Percentiles rank a stretch among this genome's conserved stretches.
Evolutionary conservation across 805 yeast species (phyloP).

Genomic region (Ogataea polymorpha): DNA sequence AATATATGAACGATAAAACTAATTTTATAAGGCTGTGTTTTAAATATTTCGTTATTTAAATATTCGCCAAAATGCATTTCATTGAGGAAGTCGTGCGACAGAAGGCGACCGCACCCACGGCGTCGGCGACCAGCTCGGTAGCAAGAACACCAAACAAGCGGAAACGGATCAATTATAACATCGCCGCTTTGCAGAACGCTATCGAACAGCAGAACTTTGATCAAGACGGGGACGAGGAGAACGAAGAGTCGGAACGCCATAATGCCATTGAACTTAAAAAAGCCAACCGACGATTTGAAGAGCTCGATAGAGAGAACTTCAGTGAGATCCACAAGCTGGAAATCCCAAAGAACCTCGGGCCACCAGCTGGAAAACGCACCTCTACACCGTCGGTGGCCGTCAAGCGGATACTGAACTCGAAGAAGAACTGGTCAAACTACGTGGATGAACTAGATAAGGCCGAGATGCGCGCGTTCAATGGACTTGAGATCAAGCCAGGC

Average conservation of each 20-base stretch:
- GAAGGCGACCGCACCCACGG: background rate
- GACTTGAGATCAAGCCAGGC: conserved; percentile 33
- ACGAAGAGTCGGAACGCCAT: conserved; percentile 26
- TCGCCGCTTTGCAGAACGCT: conserved; percentile 27
- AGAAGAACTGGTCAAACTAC: conserved; percentile 40
- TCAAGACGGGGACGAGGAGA: conserved; percentile 30
- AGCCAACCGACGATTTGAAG: conserved; percentile 38
- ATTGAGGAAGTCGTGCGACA: conserved; percentile 10
- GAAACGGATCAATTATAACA: conserved; percentile 34
- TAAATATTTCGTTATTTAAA: background rate
- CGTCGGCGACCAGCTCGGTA: conserved; percentile 6
- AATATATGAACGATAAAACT: too few relatives aligned
- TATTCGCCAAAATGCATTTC: conserved; percentile 4
- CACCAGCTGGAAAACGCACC: conserved; percentile 16
- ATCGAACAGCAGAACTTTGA: conserved; percentile 30
- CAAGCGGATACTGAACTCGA: conserved; percentile 37
- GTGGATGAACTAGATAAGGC: conserved; percentile 40
- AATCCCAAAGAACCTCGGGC: conserved; percentile 33
- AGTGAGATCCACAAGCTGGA: conserved; percentile 38
- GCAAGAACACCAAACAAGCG: conserved; percentile 20
- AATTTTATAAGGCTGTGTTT: background rate
- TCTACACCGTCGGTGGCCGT: conserved; percentile 33
- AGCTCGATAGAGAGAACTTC: conserved; percentile 42
- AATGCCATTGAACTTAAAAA: conserved; percentile 33
- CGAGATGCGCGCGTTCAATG: conserved; percentile 30